Base-by-base conservation (phyloP, 345 rosid species). In the Psidium friedrichsthalianum region DNA sequence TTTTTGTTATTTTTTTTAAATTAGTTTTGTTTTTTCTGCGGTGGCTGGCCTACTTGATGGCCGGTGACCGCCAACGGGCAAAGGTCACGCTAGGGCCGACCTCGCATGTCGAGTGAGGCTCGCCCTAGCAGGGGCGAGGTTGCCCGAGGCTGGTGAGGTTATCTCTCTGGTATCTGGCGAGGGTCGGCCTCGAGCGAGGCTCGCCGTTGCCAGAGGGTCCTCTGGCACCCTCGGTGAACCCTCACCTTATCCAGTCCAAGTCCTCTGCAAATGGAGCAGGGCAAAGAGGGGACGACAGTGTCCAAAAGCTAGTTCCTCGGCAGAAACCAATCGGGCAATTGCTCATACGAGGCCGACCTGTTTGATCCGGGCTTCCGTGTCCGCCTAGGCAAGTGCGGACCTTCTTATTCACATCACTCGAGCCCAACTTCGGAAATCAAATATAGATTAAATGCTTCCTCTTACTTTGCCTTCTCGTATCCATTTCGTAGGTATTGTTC, bases 271-370 rank as follows among this genome's bases (percentile, higher is more conserved):
- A 94, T 92, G 97, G 92, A 90, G 90, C 89, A 89, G 84, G 90
- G 93, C 89, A 82, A 87, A 92, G 87, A 82, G 76, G 89, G 84
- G 69, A 86, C 87, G 53, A 18, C 89, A 78, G 85, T 87, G 86
- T 88, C 91, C 18, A 91, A 36, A 2, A 87, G 54, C 21, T 90
- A 40, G 82, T 85, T 86, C 90, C 90, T 9, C 92, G 86, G 74
- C 91, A 92, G 86, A 94, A 94, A 56, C 97, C 97, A 40, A 27
- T 96, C 11, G 89, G 91, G 83, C 90, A 88, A 74, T 51, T 94
- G 78, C 44, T 32, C 78, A 11, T 8, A 12, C 44, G 44, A 32
- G 47, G 12, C 24, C 0, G 25, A 32, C 78, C 44, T 1, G 47
- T 36, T 32, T 5, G 78, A 20, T 69, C 47, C 13, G 10, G 78